Evolutionary conservation across 495 filamentous ascomycete genomes (phyloP).

Genomic region (Xylaria flabelliformis): DNA sequence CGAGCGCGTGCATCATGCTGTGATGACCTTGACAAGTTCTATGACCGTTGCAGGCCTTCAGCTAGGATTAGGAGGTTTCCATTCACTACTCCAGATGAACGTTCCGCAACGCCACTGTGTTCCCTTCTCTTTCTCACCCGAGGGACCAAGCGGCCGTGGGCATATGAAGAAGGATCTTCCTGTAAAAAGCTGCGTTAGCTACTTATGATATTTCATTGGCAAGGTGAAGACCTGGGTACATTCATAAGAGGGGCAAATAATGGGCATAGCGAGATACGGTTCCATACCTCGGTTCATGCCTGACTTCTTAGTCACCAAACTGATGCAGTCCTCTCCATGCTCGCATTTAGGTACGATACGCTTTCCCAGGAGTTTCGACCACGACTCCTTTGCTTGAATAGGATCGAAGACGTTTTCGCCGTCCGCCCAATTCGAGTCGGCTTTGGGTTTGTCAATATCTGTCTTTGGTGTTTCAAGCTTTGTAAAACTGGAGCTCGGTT

Average conservation of each 20-base stretch:
- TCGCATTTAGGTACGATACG: conserved; percentile 78
- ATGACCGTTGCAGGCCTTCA: not conserved
- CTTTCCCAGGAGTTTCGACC: conserved; percentile 84
- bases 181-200: conserved; percentile 25
- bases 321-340: conserved; percentile 86
- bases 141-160: conserved; percentile 78
- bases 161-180: conserved; percentile 91
- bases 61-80: conserved; percentile 51
- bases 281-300: conserved; percentile 73
- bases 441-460: conserved; percentile 10
- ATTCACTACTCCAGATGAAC: conserved; percentile 92
- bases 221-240: not conserved
- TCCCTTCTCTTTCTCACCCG: conserved; percentile 78
- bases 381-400: conserved; percentile 78
- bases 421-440: not conserved
- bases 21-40: not conserved
- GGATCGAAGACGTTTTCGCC: conserved; percentile 66
- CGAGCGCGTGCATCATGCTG: not conserved
- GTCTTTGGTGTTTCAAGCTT: conserved; percentile 1
- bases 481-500: conserved; percentile 14
- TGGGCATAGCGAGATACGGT: not conserved
- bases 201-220: not conserved
- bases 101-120: conserved; percentile 86
- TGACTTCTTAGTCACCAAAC: conserved; percentile 80
- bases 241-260: not conserved